These are phyloP conservation scores for Priceomyces haplophilus DNA, from an alignment of 805 yeast species.

Conservation along the genomic window DNA sequence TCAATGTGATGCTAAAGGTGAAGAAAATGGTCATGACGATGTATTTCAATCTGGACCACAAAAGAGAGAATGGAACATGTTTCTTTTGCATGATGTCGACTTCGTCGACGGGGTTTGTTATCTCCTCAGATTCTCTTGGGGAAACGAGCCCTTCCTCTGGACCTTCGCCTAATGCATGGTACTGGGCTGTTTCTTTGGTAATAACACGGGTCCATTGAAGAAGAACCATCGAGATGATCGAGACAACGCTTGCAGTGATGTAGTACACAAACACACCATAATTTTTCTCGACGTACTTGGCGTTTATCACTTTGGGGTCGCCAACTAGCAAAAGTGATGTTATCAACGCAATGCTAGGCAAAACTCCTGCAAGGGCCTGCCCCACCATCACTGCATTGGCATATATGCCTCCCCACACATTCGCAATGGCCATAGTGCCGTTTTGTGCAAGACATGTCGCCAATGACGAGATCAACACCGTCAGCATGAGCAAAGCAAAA, in stretches of 20 bases:
- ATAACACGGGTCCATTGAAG: constrained; percentile 31
- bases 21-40: constrained; percentile 70
- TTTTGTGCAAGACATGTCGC: constrained; percentile 86
- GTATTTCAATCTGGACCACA: constrained; percentile 61
- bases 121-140: constrained; percentile 8
- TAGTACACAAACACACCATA: constrained; percentile 46
- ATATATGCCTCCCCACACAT: constrained; percentile 67
- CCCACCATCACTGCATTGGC: constrained; percentile 95
- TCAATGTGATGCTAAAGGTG: constrained; percentile 69
- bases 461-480: constrained; percentile 62
- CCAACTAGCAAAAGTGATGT: constrained; percentile 47
- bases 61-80: constrained; percentile 55
- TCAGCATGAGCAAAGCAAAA: constrained; percentile 54
- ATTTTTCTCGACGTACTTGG: constrained; percentile 30
- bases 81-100: constrained; percentile 18
- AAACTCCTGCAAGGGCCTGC: constrained; percentile 89
- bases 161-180: constrained; percentile 15
- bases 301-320: constrained; percentile 19
- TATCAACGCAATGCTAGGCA: constrained; percentile 74
- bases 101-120: constrained; percentile 7
- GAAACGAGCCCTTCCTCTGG: constrained; percentile 11
- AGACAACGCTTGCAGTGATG: constrained; percentile 49
- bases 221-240: constrained; percentile 39
- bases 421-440: constrained; percentile 85
- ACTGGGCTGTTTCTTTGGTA: constrained; percentile 22